Evolutionary conservation across 306 rosid genomes (phyloP), one percentile per base, ranked within the genome.

Genomic region (Cicer yamashitae): DNA sequence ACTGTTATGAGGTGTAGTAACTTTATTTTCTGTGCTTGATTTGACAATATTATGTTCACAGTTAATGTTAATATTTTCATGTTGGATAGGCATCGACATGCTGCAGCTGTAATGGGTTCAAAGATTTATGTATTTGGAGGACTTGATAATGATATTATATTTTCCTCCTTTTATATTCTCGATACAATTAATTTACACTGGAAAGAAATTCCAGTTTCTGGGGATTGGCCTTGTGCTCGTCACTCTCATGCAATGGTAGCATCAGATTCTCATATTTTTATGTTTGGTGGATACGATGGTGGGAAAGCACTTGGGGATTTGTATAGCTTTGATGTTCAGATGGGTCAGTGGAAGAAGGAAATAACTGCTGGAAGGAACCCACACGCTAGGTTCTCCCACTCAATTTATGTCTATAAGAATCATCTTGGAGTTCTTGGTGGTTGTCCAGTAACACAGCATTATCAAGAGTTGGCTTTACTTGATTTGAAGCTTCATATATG

Each of bases 161-260:
- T 87, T 73, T 85, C 97, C 40, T 91, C 97, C 71, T 78, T 94
- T 48, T 84, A 85, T 78, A 61, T 85, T 77, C 88, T 91, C 1
- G 89, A 91, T 84, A 89, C 96, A 40, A 79, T 70, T 46, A 84
- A 45, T 75, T 74, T 67, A 79, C 76, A 77, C 34, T 94, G 97
- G 98, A 83, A 83, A 86, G 90, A 87, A 82, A 77, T 91, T 62
- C 81, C 67, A 46, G 84, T 81, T 57, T 82, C 75, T 14, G 96
- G 93, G 63, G 92, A 90, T 12, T 78, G 82, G 81, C 99, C 96
- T 11, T 82, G 86, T 76, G 93, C 91, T 43, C 92, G 96, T 45
- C 97, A 94, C 75, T 94, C 99, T 68, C 96, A 90, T 79, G 90
- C 98, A 65, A 90, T 94, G 96, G 96, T 90, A 73, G 88, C 91